A percentile compares a stretch with the other conserved stretches of the same genome.
phyloP scores from a whole-genome alignment of 116 monocot species.

The Phalaenopsis hybrid region DNA sequence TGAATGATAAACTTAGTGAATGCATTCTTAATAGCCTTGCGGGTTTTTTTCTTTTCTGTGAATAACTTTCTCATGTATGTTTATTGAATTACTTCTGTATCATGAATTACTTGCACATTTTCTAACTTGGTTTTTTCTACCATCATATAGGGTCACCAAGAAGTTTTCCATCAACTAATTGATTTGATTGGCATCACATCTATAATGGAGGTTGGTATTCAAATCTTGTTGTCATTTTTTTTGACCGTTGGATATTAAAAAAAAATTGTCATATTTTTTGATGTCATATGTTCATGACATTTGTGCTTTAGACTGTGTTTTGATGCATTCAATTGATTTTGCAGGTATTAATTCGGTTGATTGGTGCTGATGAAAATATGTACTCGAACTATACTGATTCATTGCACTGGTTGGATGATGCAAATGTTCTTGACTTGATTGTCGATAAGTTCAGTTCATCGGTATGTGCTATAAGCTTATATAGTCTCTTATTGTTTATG shows the following conservation, averaged over 20 bases:
- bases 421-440: conserved; percentile 83
- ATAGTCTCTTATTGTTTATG: background rate
- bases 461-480: background rate
- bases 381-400: conserved; percentile 63
- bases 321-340: background rate
- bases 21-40: background rate
- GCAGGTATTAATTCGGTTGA: conserved; percentile 84
- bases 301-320: background rate
- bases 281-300: background rate
- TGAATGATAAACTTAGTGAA: background rate
- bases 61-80: background rate
- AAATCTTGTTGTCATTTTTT: background rate
- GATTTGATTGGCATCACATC: conserved; percentile 98
- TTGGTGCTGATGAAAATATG: conserved; percentile 95
- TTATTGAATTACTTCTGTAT: background rate
- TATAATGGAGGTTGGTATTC: conserved; percentile 81
- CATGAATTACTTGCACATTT: background rate
- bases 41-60: background rate
- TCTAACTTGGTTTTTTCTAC: conserved; percentile 2
- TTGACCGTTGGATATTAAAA: background rate
- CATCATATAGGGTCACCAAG: conserved; percentile 59
- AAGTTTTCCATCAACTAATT: conserved; percentile 72
- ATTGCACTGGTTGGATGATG: conserved; percentile 78
- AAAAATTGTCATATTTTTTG: background rate
- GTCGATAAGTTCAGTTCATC: conserved; percentile 95